Base-by-base conservation (phyloP, 345 rosid species). In the Populus davidiana region DNA sequence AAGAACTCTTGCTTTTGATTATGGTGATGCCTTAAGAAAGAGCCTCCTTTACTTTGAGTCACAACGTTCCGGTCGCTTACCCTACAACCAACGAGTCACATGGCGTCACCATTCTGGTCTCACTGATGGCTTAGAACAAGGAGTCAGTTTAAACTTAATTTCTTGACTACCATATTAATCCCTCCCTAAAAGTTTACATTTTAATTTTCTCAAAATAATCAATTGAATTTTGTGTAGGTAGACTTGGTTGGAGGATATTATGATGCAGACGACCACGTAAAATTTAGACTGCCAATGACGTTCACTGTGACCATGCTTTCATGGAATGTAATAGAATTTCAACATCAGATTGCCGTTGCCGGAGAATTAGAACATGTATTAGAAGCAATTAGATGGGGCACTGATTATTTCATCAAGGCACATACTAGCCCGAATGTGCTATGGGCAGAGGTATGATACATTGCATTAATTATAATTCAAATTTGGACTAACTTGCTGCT, bases 21-120 rank as follows among this genome's bases (percentile, higher is more conserved):
- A 82, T 41, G 80, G 71, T 14, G 82, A 82, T 18, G 85, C 85
- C 18, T 49, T 82, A 9, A 74, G 74, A 4, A 82, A 82, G 66
- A 75, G 80, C 69, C 85, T 82, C 16, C 82, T 82, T 71, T 82
- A 82, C 79, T 82, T 82, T 41, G 85, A 82, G 67, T 64, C 85
- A 3, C 82, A 82, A 59, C 82, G 85, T 49, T 82, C 85, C n/a
- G 85, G 85, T 39, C 82, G 80, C 25, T 49, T 82, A 27, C 85
- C 85, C 8, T 50, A 79, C 74, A 75, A 68, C 67, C 85, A 82
- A 27, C 72, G 85, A 4, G 77, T 75, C 76, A 20, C 76, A n/a
- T 82, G 85, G 85, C 82, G 85, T 6, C 73, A 82, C 71, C 82
- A 82, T 63, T 82, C 85, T 9, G 85, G 77, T 25, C 85, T 79